Evolutionary conservation across 169 alveolate species (phyloP).

Genomic region (Babesia sp.): DNA sequence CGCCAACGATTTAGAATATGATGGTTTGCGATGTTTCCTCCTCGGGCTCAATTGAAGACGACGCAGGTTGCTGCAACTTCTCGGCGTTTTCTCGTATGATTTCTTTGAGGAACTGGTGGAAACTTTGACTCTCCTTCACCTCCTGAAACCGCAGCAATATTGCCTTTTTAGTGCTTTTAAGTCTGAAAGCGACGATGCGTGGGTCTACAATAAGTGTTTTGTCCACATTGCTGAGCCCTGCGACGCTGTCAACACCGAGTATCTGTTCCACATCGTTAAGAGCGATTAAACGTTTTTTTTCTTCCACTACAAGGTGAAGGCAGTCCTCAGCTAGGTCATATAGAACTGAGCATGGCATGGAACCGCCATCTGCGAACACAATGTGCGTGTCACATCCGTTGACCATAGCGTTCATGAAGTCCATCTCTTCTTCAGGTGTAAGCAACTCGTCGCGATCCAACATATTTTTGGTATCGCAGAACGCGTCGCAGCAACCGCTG

Average conservation of each 20-base stretch:
- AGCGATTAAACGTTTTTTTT: slow-evolving; percentile 19
- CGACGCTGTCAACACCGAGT: slow-evolving; percentile 22
- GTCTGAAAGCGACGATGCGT: slow-evolving; percentile 28
- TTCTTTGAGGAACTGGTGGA: slow-evolving; percentile 43
- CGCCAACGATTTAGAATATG: slow-evolving; percentile 1
- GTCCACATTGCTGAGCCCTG: slow-evolving; percentile 31
- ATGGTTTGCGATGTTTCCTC: slow-evolving; percentile 23
- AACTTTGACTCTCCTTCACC: slow-evolving; percentile 19
- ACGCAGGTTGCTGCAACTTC: neutral
- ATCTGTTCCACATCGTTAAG: slow-evolving; percentile 23
- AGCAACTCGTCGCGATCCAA: slow-evolving; percentile 13
- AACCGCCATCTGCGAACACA: slow-evolving; percentile 32
- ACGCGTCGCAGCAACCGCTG: slow-evolving; percentile 20
- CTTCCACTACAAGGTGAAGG: slow-evolving; percentile 22
- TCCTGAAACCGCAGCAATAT: slow-evolving; percentile 36
- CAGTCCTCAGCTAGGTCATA: slow-evolving; percentile 44
- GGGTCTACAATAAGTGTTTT: slow-evolving; percentile 13
- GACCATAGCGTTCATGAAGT: slow-evolving; percentile 33
- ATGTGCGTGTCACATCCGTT: slow-evolving; percentile 42
- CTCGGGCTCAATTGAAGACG: neutral
- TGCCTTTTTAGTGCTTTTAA: slow-evolving; percentile 35
- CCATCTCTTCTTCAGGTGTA: slow-evolving; percentile 28
- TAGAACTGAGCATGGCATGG: slow-evolving; percentile 30
- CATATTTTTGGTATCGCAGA: neutral
- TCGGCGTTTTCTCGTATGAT: slow-evolving; percentile 25